Evolutionary conservation across 2,329 filamentous ascomycete species (phyloP).

Genomic region (Phialophora chinensis): DNA sequence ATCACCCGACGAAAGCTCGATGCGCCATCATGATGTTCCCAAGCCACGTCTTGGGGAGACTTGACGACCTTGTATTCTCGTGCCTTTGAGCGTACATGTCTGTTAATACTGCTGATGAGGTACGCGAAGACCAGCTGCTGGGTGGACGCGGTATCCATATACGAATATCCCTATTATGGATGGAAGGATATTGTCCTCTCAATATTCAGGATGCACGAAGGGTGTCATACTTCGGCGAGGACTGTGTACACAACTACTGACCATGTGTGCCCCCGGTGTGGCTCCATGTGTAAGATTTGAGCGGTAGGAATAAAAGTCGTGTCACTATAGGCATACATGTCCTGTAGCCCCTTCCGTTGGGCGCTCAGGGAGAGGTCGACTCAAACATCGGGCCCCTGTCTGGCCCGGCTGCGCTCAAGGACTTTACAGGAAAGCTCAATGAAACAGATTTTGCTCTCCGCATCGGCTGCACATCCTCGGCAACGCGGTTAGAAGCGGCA

Average conservation of each 20-base stretch:
- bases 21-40: not conserved
- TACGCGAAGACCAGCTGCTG: not conserved
- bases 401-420: not conserved
- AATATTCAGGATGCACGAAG: not conserved
- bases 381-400: not conserved
- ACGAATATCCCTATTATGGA: not conserved
- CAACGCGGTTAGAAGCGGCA: constrained; percentile 42
- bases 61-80: not conserved
- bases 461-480: constrained; percentile 41
- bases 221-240: not conserved
- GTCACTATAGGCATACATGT: not conserved
- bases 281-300: not conserved
- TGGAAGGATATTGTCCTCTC: not conserved
- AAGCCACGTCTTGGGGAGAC: not conserved
- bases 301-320: not conserved
- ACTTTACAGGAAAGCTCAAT: not conserved
- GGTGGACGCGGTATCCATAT: not conserved
- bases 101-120: not conserved
- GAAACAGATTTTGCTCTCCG: not conserved
- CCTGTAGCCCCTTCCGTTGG: not conserved
- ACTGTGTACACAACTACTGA: not conserved
- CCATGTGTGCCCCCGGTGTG: not conserved
- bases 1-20: not conserved
- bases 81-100: not conserved
- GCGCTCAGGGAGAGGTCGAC: not conserved